phyloP scores from a whole-genome alignment of 2,329 filamentous ascomycete species.

The Stagonosporopsis tanaceti region DNA sequence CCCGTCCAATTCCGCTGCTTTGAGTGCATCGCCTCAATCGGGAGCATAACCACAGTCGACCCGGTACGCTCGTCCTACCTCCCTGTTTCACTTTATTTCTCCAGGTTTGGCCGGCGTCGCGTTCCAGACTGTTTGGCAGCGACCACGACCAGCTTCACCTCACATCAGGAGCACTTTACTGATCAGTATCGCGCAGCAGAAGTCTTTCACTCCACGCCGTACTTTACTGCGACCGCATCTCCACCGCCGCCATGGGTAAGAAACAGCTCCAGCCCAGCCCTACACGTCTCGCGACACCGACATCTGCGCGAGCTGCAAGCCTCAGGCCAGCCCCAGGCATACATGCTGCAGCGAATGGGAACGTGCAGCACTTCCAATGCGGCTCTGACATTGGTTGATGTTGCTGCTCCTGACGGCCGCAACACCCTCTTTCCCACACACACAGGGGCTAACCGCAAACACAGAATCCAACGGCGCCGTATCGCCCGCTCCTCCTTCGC shows the following conservation, averaged over 20 bases:
- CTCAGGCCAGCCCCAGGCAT: conserved; percentile 18
- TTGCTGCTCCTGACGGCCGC: conserved; percentile 16
- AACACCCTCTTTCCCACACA: conserved; percentile 16
- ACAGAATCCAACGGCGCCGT: conserved; percentile 58
- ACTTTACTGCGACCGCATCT: conserved; percentile 40
- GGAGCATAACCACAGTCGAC: conserved; percentile 47
- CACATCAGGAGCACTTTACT: conserved; percentile 28
- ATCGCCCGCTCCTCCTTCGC: conserved; percentile 53
- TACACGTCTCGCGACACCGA: conserved; percentile 21
- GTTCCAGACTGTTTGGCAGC: conserved; percentile 42
- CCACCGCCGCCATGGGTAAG: conserved; percentile 51
- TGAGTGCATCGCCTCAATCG: conserved; percentile 44
- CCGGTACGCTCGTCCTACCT: conserved; percentile 43
- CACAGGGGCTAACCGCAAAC: conserved; percentile 37
- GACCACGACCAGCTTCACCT: conserved; percentile 27
- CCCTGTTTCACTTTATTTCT: conserved; percentile 45
- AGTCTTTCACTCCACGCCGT: conserved; percentile 45
- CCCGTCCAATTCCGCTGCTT: conserved; percentile 38
- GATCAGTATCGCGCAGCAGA: conserved; percentile 36
- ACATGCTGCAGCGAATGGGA: conserved; percentile 15
- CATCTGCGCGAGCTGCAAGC: conserved; percentile 18
- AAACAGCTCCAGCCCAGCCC: conserved; percentile 26
- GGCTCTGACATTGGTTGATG: conserved; percentile 24
- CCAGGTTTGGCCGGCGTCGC: conserved; percentile 45
- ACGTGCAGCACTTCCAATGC: conserved; percentile 22